Evolutionary conservation across 345 rosid species (phyloP).

Genomic region (Euphorbia peplus): DNA sequence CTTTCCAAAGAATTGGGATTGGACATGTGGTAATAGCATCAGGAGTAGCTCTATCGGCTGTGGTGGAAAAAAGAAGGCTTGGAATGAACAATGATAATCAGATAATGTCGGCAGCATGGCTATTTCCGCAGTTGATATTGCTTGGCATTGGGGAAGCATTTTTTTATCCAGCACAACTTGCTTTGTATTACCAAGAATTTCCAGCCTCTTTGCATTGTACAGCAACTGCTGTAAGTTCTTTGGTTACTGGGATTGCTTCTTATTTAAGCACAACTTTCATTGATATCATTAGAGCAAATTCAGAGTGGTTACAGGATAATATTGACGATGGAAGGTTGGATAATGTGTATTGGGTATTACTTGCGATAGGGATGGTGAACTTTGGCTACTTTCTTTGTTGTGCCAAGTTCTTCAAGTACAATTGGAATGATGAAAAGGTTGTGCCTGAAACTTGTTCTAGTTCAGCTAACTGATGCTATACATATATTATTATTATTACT

Average conservation of each 20-base stretch:
- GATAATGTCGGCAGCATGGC: slow-evolving; percentile 37
- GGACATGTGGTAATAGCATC: not conserved
- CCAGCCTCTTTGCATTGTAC: slow-evolving; percentile 37
- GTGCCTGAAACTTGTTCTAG: too few relatives aligned
- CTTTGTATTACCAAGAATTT: slow-evolving; percentile 46
- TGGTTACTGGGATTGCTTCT: slow-evolving; percentile 35
- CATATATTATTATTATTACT: too few relatives aligned
- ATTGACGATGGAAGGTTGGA: not conserved
- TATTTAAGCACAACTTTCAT: slow-evolving; percentile 17
- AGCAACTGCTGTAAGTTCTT: slow-evolving; percentile 43
- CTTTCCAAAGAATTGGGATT: not conserved
- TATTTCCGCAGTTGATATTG: slow-evolving; percentile 39
- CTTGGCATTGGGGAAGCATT: slow-evolving; percentile 52
- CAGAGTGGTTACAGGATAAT: not conserved
- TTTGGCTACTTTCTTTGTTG: not conserved
- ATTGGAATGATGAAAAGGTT: too few relatives aligned
- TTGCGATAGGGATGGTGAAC: not conserved
- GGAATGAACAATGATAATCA: not conserved
- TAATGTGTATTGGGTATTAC: not conserved
- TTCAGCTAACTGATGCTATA: too few relatives aligned
- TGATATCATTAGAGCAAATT: not conserved
- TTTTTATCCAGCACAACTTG: slow-evolving; percentile 41
- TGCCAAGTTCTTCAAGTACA: not conserved
- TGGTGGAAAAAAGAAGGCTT: not conserved
- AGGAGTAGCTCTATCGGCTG: not conserved